Evolutionary conservation across 2,329 filamentous ascomycete species (phyloP).

Genomic region (Orbilia quercus): DNA sequence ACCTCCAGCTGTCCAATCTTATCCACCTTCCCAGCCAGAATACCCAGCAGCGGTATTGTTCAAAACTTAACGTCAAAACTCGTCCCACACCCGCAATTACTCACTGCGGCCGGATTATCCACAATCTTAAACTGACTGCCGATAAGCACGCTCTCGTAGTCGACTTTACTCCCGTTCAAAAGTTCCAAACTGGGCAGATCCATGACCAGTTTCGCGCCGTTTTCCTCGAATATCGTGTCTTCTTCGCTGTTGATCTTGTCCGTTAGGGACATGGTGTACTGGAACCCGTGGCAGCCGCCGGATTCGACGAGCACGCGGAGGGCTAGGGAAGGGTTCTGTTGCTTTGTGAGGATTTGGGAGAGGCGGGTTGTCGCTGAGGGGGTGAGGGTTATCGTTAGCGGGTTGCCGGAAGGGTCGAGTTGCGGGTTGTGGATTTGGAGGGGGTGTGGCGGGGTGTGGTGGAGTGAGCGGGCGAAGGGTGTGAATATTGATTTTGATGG

Average conservation of each 20-base stretch:
- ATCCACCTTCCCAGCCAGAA: too few relatives aligned
- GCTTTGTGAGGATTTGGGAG: slow-evolving; percentile 77
- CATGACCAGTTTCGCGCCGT: slow-evolving; percentile 82
- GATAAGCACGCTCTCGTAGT: slow-evolving; percentile 96
- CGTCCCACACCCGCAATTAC: slow-evolving; percentile 95
- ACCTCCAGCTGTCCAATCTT: too few relatives aligned
- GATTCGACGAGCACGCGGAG: slow-evolving; percentile 91
- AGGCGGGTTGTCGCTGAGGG: slow-evolving; percentile 68
- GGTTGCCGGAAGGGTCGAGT: slow-evolving; percentile 58
- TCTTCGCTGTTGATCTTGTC: slow-evolving; percentile 75
- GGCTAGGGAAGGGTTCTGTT: slow-evolving; percentile 80
- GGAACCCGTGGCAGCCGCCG: slow-evolving; percentile 96
- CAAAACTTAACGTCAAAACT: slow-evolving; percentile 91
- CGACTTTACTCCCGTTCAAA: slow-evolving; percentile 91
- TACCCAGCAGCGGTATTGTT: neutral
- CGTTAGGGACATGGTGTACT: slow-evolving; percentile 92
- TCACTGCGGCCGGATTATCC: slow-evolving; percentile 89
- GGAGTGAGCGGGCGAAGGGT: slow-evolving; percentile 21
- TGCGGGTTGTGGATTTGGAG: slow-evolving; percentile 49
- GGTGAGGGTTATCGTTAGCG: slow-evolving; percentile 59
- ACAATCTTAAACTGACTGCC: slow-evolving; percentile 95
- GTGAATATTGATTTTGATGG: neutral
- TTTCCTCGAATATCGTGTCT: slow-evolving; percentile 85
- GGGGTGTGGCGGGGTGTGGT: slow-evolving; percentile 1
- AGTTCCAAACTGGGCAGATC: slow-evolving; percentile 88